A percentile compares a stretch with the other conserved stretches of the same genome.
phyloP scores from a whole-genome alignment of 2,329 filamentous ascomycete genomes.

The Myriosclerotinia scirpicola region DNA sequence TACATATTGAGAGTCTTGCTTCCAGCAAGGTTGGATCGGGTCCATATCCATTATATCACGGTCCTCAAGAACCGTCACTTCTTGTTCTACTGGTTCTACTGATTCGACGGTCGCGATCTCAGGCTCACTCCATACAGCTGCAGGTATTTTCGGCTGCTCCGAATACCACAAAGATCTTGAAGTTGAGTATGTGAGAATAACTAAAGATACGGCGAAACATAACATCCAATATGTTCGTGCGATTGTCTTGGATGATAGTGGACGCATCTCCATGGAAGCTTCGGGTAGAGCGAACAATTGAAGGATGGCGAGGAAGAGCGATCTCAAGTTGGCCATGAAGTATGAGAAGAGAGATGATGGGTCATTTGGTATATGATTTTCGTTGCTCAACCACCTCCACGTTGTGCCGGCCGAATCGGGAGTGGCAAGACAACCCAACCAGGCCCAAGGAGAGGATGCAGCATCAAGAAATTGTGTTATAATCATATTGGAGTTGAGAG shows the following conservation, averaged over 20 bases:
- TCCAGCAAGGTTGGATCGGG: too few species aligned
- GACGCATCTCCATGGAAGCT: background rate
- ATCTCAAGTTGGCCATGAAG: background rate
- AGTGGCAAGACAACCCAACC: background rate
- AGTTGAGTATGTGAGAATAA: background rate
- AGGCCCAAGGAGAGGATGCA: background rate
- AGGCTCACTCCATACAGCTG: too few species aligned
- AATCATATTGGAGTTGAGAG: background rate
- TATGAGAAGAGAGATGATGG: background rate
- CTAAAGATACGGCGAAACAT: background rate
- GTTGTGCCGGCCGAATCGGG: background rate
- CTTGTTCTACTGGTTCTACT: background rate
- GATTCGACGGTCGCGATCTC: background rate
- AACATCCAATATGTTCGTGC: background rate
- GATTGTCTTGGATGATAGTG: background rate
- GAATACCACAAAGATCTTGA: background rate
- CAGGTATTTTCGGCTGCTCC: too few species aligned
- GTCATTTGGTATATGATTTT: background rate
- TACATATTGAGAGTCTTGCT: background rate
- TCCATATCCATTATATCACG: too few species aligned
- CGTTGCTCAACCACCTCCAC: background rate
- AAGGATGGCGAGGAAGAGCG: background rate
- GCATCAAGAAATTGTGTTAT: background rate
- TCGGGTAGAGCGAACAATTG: background rate
- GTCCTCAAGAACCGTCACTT: too few species aligned